Evolutionary conservation across 257 asterid species (phyloP).

Genomic region (Hygrophila difformis): DNA sequence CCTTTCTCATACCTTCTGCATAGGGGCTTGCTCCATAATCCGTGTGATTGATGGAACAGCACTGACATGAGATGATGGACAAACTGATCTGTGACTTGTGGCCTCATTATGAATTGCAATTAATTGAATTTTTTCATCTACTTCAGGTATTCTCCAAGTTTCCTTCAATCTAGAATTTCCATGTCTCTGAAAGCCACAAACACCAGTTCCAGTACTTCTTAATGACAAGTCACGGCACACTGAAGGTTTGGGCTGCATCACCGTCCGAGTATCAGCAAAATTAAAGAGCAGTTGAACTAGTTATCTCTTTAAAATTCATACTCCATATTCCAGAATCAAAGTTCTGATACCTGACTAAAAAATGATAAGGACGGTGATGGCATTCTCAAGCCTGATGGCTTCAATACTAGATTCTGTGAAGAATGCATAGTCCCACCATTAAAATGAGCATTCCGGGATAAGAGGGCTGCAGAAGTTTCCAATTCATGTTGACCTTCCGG

Average conservation of each 20-base stretch:
- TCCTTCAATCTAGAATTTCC: constrained; percentile 29
- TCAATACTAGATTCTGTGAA: constrained; percentile 27
- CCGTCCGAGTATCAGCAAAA: constrained; percentile 18
- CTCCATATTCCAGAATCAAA: constrained; percentile 14
- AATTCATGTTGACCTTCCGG: constrained; percentile 24
- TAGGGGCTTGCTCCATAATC: constrained; percentile 19
- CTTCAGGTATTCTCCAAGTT: constrained; percentile 22
- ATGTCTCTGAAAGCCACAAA: constrained; percentile 29
- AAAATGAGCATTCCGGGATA: constrained; percentile 25
- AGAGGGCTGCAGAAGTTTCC: constrained; percentile 19
- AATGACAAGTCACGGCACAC: constrained; percentile 22
- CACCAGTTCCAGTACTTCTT: constrained; percentile 26
- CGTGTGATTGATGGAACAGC: constrained; percentile 24
- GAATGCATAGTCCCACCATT: constrained; percentile 29
- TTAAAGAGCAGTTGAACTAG: background rate
- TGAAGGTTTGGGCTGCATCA: constrained; percentile 72
- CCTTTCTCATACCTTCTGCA: constrained; percentile 23
- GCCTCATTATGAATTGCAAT: constrained; percentile 20
- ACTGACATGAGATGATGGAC: constrained; percentile 23
- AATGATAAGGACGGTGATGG: constrained; percentile 93
- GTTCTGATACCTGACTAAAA: constrained; percentile 63
- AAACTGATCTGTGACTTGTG: constrained; percentile 25
- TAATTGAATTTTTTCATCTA: constrained; percentile 14
- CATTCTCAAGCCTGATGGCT: constrained; percentile 85
- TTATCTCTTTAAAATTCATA: constrained; percentile 13